These are phyloP conservation scores for Insectozyma bohioensis DNA, from an alignment of 1,139 yeast species.

Conservation along the genomic window DNA sequence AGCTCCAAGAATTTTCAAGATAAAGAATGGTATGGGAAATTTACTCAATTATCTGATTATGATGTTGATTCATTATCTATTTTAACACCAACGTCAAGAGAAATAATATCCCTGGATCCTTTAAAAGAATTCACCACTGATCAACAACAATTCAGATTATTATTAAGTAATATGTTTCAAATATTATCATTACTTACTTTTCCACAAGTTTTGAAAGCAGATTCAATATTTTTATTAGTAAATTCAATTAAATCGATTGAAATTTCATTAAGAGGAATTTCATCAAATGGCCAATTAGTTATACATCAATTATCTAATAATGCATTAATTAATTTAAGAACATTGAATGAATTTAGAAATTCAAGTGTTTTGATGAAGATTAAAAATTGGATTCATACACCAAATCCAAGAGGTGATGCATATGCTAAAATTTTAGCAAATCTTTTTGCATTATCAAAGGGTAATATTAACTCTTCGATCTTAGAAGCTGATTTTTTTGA, in stretches of 20 bases:
- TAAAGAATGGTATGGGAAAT: constrained; percentile 27
- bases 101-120: constrained; percentile 23
- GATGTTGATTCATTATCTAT: constrained; percentile 28
- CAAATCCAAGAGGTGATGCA: constrained; percentile 28
- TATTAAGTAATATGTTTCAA: constrained; percentile 38
- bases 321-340: constrained; percentile 55
- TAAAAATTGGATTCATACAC: constrained; percentile 27
- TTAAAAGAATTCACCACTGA: constrained; percentile 11
- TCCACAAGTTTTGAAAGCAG: constrained; percentile 41
- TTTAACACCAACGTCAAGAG: constrained; percentile 27
- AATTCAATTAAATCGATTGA: constrained; percentile 66
- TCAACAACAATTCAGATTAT: constrained; percentile 27
- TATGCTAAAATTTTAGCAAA: constrained; percentile 37
- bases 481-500: constrained; percentile 56
- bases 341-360: constrained; percentile 46
- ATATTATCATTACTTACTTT: constrained; percentile 37
- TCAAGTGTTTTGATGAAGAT: constrained; percentile 34
- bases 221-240: constrained; percentile 39
- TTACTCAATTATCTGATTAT: constrained; percentile 19
- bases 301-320: constrained; percentile 63
- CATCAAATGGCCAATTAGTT: constrained; percentile 39
- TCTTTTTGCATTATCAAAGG: constrained; percentile 31
- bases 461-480: constrained; percentile 25
- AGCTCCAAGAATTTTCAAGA: constrained; percentile 17
- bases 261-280: constrained; percentile 61